Conservation (phyloP, 2,329 filamentous ascomycete species). For the Ophiosphaerella herpotricha region DNA sequence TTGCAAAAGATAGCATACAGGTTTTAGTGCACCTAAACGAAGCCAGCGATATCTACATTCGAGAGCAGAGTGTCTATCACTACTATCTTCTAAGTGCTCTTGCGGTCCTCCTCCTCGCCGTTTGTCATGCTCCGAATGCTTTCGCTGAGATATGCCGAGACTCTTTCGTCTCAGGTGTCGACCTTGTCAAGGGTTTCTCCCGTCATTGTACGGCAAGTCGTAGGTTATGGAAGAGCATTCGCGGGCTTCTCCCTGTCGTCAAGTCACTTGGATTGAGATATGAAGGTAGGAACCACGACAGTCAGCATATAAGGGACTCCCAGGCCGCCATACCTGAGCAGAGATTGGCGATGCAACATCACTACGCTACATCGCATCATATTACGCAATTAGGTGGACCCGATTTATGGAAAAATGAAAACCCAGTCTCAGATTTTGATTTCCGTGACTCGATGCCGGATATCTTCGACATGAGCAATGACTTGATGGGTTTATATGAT, state of each 20-base stretch:
- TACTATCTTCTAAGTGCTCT: slow-evolving; percentile 26
- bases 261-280: slow-evolving; percentile 11
- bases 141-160: slow-evolving; percentile 23
- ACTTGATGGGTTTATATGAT: slow-evolving; percentile 15
- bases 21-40: slow-evolving; percentile 24
- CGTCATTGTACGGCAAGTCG: slow-evolving; percentile 20
- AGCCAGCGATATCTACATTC: slow-evolving; percentile 24
- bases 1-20: slow-evolving; percentile 25
- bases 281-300: background rate
- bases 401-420: background rate
- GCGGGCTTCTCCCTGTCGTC: slow-evolving; percentile 20
- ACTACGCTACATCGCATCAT: background rate
- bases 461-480: slow-evolving; percentile 9
- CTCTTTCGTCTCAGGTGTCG: slow-evolving; percentile 20
- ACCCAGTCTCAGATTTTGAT: background rate
- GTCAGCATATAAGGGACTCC: background rate
- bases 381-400: background rate
- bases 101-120: slow-evolving; percentile 20
- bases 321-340: background rate
- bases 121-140: slow-evolving; percentile 23
- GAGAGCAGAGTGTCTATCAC: slow-evolving; percentile 24
- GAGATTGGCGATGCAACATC: background rate
- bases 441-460: background rate
- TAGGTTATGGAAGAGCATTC: slow-evolving; percentile 26
- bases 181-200: slow-evolving; percentile 26